A percentile compares a stretch with the other conserved stretches of the same genome.
Evolutionary conservation across 2,329 filamentous ascomycete genomes (phyloP).

Genomic region (Diaporthe sp.): DNA sequence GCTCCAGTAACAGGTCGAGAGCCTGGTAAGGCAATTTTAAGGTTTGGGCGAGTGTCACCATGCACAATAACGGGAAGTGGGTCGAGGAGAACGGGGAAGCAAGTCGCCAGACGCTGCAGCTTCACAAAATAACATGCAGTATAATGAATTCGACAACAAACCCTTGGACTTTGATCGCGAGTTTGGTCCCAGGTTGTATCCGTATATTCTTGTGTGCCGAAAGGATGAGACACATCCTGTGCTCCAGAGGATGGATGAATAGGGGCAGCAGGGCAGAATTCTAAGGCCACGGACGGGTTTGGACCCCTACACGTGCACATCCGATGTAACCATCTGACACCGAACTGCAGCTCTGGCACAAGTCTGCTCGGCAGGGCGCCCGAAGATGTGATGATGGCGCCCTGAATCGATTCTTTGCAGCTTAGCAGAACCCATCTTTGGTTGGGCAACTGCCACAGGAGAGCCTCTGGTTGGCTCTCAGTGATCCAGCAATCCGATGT

Average conservation of each 20-base stretch:
- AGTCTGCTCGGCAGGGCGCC: neutral
- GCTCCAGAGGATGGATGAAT: neutral
- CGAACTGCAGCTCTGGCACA: neutral
- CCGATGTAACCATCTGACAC: slow-evolving; percentile 25
- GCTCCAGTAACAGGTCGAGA: neutral
- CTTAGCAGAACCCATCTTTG: neutral
- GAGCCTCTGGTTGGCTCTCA: neutral
- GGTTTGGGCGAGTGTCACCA: neutral
- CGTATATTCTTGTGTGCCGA: too few relatives aligned
- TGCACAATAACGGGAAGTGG: neutral
- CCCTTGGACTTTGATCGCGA: neutral
- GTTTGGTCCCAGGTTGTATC: too few relatives aligned
- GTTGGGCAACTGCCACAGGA: neutral
- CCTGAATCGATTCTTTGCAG: neutral
- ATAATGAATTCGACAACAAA: neutral
- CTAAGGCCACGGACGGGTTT: neutral
- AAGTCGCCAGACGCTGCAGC: neutral
- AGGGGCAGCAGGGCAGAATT: neutral
- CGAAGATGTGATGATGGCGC: neutral
- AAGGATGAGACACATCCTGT: neutral
- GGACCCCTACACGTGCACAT: neutral
- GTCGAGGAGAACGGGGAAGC: neutral
- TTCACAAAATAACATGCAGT: neutral
- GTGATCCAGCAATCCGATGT: neutral
- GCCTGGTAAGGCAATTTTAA: slow-evolving; percentile 4